Evolutionary conservation across 768 basidiomycete genomes (phyloP).

Genomic region (Lactifluus rugatus): DNA sequence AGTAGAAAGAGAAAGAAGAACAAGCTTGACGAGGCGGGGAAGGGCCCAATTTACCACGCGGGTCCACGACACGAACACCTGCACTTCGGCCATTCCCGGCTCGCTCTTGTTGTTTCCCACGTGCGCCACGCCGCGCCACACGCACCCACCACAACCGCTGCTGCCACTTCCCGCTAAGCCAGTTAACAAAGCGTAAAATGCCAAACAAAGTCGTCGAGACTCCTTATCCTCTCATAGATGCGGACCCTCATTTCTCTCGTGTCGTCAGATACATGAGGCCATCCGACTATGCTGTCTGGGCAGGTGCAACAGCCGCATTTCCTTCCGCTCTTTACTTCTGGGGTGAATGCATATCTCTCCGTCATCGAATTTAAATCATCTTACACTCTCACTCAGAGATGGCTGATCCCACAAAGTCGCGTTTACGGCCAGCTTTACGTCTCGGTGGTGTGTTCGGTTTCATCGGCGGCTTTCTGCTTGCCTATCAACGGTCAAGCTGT

Average conservation of each 20-base stretch:
- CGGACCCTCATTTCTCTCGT: slow-evolving; percentile 80
- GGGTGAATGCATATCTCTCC: slow-evolving; percentile 39
- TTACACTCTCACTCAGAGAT: slow-evolving; percentile 30
- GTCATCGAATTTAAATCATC: not conserved
- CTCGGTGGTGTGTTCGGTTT: slow-evolving; percentile 75
- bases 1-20: not conserved
- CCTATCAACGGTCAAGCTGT: slow-evolving; percentile 88
- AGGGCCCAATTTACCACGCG: not conserved
- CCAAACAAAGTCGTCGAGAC: slow-evolving; percentile 47
- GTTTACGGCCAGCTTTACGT: slow-evolving; percentile 33
- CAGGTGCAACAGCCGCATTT: slow-evolving; percentile 66
- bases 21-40: not conserved
- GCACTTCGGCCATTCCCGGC: slow-evolving; percentile 8
- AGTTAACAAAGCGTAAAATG: no score
- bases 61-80: no score
- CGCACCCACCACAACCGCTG: not conserved
- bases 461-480: slow-evolving; percentile 82
- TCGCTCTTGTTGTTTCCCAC: slow-evolving; percentile 6
- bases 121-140: slow-evolving; percentile 6
- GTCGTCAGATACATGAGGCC: slow-evolving; percentile 85
- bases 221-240: slow-evolving; percentile 86
- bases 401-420: slow-evolving; percentile 35
- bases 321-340: slow-evolving; percentile 73
- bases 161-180: no score
- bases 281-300: slow-evolving; percentile 83